Evolutionary conservation across 805 yeast species (phyloP), one percentile per base, ranked within the genome.

Genomic region (Starmerella sp.): DNA sequence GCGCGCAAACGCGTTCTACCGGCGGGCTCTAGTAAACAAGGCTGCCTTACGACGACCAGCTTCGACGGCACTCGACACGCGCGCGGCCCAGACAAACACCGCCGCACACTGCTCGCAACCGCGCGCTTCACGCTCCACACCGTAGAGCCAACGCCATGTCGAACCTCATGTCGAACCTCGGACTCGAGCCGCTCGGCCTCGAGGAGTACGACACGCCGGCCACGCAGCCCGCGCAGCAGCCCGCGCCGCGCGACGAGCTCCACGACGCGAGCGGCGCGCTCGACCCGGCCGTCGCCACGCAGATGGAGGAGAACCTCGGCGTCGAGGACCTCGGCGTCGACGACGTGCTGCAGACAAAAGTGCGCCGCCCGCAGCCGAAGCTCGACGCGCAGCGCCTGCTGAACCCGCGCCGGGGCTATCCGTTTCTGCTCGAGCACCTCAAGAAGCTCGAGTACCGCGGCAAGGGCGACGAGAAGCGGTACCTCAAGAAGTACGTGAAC

Each of bases 301-400:
- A 58, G 51, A 37, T 53, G 44, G 61, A 55, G 6, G 57, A 54
- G 46, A 51, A 58, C n/a, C 58, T 61, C 11, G 64, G 61, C 9
- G 61, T 61, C 8, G 57, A 59, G 29, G 63, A 61, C 37, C 52
- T 61, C 14, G 63, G 63, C 14, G 62, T 57, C 10, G 64, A 58
- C 48, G 57, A 52, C 38, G 54, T 45, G 10, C 55, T 54, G 6
- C 31, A 43, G 14, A 39, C 56, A 8, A 31, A 48, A 1, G 41
- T 54, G 32, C 57, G 60, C 8, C 47, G 52, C 36, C 52, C 58
- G 35, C 48, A 51, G 32, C 64, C 65, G 31, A 62, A 62, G 32
- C 54, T 85, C 35, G 80, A 79, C 14, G 77, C 77, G 8, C 77
- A 74, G 15, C 73, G 77, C 38, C 68, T 84, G 52, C 63, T 80